Evolutionary conservation across 2,329 filamentous ascomycete species (phyloP), one percentile per base, ranked within the genome.

Genomic region (Talaromyces sp.): DNA sequence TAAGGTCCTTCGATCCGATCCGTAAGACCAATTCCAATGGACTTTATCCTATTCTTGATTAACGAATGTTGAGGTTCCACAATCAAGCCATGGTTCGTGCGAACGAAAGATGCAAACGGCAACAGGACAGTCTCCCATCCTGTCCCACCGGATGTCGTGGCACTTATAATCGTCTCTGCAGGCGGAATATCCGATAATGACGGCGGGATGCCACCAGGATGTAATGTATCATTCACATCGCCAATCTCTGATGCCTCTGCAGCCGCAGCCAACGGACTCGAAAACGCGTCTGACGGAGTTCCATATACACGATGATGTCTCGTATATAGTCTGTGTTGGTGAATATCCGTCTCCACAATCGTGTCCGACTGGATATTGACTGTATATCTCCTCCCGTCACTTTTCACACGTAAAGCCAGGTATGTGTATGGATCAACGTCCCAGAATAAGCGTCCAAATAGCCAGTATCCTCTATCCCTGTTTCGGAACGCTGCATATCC

Each of bases 71-170:
- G 94, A 37, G 95, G 95, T 80, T 98, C 93, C 5, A 97, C 89
- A 1, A 96, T 92, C 72, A 91, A 88, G 7, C 95, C 95, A 73
- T 96, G 87, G 74, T 97, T 98, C 15, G 95, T 99, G 68, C 95
- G 85, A 66, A 99, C 94, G 79, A 99, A 98, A 69, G 96, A 92
- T 71, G 89, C 90, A 85, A 93, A 95, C 68, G 90, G 90, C 68
- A 99, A 90, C 56, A 96, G 78, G n/a, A 97, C 86, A 1, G 95
- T 97, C 83, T 99, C 94, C 95, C 95, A 99, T 72, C 93, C 85
- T 0, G 93, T 93, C 0, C 91, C 89, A 9, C 87, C 86, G 73
- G 89, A 89, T 27, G 68, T 72, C 15, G 73, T 68, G 17, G 73
- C 70, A 17, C 72, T 74, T 19, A 79, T 73, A 58, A 76, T 71